These are phyloP conservation scores for Setomelanomma holmii DNA, from an alignment of 2,329 filamentous ascomycete genomes.

Conservation along the genomic window DNA sequence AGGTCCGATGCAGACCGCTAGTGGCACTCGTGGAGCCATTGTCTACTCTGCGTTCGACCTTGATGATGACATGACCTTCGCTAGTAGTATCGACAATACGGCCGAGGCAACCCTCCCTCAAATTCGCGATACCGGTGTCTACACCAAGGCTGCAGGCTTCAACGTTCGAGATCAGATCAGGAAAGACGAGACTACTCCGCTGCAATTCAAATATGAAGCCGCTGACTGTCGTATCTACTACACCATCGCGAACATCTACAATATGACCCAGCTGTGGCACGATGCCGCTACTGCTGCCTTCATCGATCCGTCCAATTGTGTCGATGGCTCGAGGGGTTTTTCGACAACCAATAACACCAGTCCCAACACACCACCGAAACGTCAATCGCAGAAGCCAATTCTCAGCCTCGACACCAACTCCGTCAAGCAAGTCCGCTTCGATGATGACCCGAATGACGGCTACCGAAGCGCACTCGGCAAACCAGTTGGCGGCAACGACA, in stretches of 20 bases:
- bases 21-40: slow-evolving; percentile 65
- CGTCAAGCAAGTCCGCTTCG: slow-evolving; percentile 10
- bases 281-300: slow-evolving; percentile 44
- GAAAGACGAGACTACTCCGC: slow-evolving; percentile 32
- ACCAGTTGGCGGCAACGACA: background rate
- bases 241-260: slow-evolving; percentile 45
- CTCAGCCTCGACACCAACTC: slow-evolving; percentile 3
- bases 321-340: slow-evolving; percentile 41
- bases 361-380: slow-evolving; percentile 7
- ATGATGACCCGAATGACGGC: slow-evolving; percentile 9
- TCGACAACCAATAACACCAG: slow-evolving; percentile 12
- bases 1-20: slow-evolving; percentile 45
- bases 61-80: slow-evolving; percentile 35
- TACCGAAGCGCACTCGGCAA: background rate
- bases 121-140: slow-evolving; percentile 28
- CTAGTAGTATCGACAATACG: slow-evolving; percentile 12
- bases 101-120: slow-evolving; percentile 2
- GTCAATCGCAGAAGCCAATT: background rate
- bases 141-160: slow-evolving; percentile 32
- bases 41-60: slow-evolving; percentile 42
- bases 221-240: slow-evolving; percentile 51
- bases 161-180: slow-evolving; percentile 52
- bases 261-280: slow-evolving; percentile 47
- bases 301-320: slow-evolving; percentile 38
- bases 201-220: slow-evolving; percentile 50